A percentile compares a stretch with the other conserved stretches of the same genome.
Conservation (phyloP, 2,329 filamentous ascomycete genomes). For the Leptodontidium sp. region DNA sequence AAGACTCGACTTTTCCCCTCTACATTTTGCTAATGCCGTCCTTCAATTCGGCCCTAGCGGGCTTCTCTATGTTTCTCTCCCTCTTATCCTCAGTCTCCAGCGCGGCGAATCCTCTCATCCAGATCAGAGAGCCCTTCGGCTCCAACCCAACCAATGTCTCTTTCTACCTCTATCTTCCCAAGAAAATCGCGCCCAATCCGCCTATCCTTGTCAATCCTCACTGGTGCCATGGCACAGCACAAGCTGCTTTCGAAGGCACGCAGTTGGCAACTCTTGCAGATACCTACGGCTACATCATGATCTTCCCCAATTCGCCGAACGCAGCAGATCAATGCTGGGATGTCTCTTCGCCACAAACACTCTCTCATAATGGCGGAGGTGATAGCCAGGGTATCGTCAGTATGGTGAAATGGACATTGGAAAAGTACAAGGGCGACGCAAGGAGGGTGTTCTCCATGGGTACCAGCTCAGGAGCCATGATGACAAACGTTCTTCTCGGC, state of each 20-base stretch:
- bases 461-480: slow-evolving; percentile 57
- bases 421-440: slow-evolving; percentile 59
- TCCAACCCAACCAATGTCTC: slow-evolving; percentile 51
- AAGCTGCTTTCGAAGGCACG: slow-evolving; percentile 39
- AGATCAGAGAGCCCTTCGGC: slow-evolving; percentile 52
- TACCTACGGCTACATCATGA: slow-evolving; percentile 64
- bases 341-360: slow-evolving; percentile 58
- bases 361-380: slow-evolving; percentile 64
- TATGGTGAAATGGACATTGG: slow-evolving; percentile 63
- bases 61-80: slow-evolving; percentile 17
- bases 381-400: slow-evolving; percentile 63
- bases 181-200: slow-evolving; percentile 27
- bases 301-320: slow-evolving; percentile 61
- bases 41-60: not conserved
- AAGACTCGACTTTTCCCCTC: no score
- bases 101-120: slow-evolving; percentile 34
- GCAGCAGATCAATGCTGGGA: slow-evolving; percentile 65
- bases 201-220: slow-evolving; percentile 40
- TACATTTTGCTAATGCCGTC: not conserved
- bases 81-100: slow-evolving; percentile 18
- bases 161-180: slow-evolving; percentile 39
- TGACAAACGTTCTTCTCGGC: slow-evolving; percentile 58
- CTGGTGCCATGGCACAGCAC: slow-evolving; percentile 51
- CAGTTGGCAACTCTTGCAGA: slow-evolving; percentile 61
- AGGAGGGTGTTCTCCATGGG: slow-evolving; percentile 63